Evolutionary conservation across 192 early-diverging fungal genomes (phyloP).

Genomic region (Coemansia sp.): DNA sequence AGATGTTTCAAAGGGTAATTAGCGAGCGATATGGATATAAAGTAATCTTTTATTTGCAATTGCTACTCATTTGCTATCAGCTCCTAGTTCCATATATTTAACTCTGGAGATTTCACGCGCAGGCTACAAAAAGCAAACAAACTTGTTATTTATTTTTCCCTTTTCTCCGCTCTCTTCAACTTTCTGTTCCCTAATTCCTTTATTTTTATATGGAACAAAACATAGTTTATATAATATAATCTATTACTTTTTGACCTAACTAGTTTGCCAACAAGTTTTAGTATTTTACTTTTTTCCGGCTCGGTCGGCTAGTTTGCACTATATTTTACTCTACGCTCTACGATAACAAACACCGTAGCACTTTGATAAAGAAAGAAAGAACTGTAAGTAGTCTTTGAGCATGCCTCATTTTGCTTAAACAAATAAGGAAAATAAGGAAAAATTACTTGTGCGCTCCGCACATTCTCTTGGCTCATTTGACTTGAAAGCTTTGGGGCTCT

Average conservation of each 20-base stretch:
- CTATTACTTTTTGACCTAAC: neutral
- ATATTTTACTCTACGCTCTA: neutral
- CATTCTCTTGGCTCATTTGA: neutral
- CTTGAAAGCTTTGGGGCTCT: too few relatives aligned
- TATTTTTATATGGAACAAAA: neutral
- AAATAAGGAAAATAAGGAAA: neutral
- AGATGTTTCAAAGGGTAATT: neutral
- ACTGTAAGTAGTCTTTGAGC: neutral
- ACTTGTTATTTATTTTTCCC: neutral
- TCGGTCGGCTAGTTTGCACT: neutral
- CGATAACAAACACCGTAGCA: neutral
- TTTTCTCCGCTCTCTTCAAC: neutral
- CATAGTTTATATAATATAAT: too few relatives aligned
- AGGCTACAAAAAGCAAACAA: neutral
- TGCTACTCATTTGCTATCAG: neutral
- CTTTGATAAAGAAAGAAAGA: neutral
- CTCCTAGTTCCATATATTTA: neutral
- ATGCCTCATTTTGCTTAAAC: neutral
- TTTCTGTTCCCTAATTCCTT: neutral
- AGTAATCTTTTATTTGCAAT: neutral
- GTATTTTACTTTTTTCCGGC: neutral
- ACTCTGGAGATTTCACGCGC: neutral
- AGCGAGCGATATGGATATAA: neutral
- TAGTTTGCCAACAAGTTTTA: neutral
- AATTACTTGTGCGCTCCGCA: neutral